Evolutionary conservation across 495 filamentous ascomycete genomes (phyloP), one percentile per base, ranked within the genome.

Genomic region (Lophiostoma macrostomum): DNA sequence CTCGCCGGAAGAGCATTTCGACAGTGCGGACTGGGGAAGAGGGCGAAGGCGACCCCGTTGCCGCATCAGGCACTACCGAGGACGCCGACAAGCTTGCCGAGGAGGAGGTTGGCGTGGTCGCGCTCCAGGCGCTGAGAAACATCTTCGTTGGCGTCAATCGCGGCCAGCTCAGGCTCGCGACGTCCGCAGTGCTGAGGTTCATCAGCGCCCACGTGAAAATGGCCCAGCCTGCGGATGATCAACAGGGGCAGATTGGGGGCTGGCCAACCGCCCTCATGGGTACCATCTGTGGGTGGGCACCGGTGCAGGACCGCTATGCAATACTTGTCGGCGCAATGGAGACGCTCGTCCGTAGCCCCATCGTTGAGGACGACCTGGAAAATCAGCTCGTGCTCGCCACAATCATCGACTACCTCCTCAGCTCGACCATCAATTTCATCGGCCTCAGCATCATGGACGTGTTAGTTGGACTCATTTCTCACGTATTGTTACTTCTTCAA

Each of bases 401-500:
- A 40, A 80, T 94, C 60, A 78, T 94, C 35, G 82, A 83, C 49
- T 87, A 85, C 48, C 74, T 95, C n/a, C 71, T 96, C 32, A 82
- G 84, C 49, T 95, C 90, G 0, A 80, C 88, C 24, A 83, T 95
- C 60, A 96, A 95, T 66, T 80, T 96, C 68, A 95, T 96, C 51
- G 91, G 91, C 1, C 74, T 96, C 32, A 95, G 89, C 61, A 85
- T 95, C 19, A 96, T 95, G 78, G 91, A 96, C 65, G 81, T 95
- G 5, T 73, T 95, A 16, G 72, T 91, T 18, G 87, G 88, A 16
- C 75, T 96, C 5, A 77, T 95, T 46, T 81, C 84, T 34, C 89
- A 93, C 50, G 85, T 88, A 56, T 79, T 88, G 48, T 75, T 80
- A 43, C 69, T 91, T 13, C 76, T 95, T 3, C 84, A 88, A 47